Evolutionary conservation across 805 yeast genomes (phyloP).

Genomic region (Ogataea polymorpha): DNA sequence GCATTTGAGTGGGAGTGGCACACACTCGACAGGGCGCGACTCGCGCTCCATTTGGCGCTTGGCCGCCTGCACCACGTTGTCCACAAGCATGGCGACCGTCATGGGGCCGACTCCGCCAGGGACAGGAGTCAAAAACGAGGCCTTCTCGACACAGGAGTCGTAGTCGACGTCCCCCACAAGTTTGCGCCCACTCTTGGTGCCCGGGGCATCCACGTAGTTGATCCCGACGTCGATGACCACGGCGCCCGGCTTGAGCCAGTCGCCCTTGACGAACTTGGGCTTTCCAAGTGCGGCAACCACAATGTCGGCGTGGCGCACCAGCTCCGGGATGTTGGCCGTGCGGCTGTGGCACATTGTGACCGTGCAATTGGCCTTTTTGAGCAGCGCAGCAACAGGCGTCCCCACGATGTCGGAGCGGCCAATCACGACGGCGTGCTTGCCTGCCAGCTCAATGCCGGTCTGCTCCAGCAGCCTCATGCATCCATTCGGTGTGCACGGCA

Average conservation of each 20-base stretch:
- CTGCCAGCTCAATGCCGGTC: slow-evolving; percentile 53
- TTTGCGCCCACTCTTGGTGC: slow-evolving; percentile 65
- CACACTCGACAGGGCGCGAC: slow-evolving; percentile 36
- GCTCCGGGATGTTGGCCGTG: slow-evolving; percentile 47
- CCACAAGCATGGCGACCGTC: slow-evolving; percentile 82
- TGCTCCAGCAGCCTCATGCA: slow-evolving; percentile 61
- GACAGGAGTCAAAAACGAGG: slow-evolving; percentile 75
- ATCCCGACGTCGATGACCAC: slow-evolving; percentile 83
- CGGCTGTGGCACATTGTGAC: slow-evolving; percentile 74
- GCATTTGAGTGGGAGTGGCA: slow-evolving; percentile 56
- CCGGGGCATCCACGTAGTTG: slow-evolving; percentile 64
- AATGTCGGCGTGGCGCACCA: slow-evolving; percentile 64
- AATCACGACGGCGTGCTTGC: slow-evolving; percentile 75
- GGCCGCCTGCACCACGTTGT: slow-evolving; percentile 70
- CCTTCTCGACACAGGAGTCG: slow-evolving; percentile 49
- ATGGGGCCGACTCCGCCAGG: slow-evolving; percentile 94
- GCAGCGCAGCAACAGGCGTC: slow-evolving; percentile 68
- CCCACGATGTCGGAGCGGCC: slow-evolving; percentile 89
- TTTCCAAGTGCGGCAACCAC: slow-evolving; percentile 77
- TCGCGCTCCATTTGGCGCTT: slow-evolving; percentile 36
- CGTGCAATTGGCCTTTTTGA: slow-evolving; percentile 70
- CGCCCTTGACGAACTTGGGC: slow-evolving; percentile 68
- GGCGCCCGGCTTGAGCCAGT: slow-evolving; percentile 66
- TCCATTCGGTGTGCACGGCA: slow-evolving; percentile 86
- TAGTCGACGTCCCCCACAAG: slow-evolving; percentile 80